Evolutionary conservation across 768 basidiomycete genomes (phyloP), one percentile per base, ranked within the genome.

Genomic region (Chalciporus pseudorubinellus): DNA sequence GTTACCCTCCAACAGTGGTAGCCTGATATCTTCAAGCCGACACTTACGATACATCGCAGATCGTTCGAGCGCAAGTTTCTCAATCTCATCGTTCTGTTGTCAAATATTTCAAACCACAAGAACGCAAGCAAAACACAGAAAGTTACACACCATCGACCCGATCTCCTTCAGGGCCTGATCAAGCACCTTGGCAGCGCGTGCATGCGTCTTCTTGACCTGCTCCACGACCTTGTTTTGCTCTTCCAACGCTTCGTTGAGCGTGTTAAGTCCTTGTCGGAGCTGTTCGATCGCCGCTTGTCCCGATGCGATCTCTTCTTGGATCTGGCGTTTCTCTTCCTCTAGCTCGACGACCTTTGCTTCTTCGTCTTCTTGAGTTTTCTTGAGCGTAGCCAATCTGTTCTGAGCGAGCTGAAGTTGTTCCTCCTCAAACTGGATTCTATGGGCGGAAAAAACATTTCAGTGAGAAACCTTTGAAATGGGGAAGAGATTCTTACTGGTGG

Each of bases 151-250:
- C 74, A 84, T 86, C 14, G 75, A 71, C 7, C 87, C 84, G 44
- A 98, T 93, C 64, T 98, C 95, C 69, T 98, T 98, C 59, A 94
- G 64, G 1, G 86, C 87, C 58, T 89, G 86, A 60, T 99, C 95
- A 38, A 97, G 77, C 0, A 78, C 79, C 62, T 86, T 92, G 10
- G 81, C 77, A 3, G 90, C 82, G 60, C 85, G 91, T 12, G 72
- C 62, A 11, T 87, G 80, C 1, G 79, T 78, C 62, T 81, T 81
- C 73, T 92, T 92, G 19, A 81, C 83, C 33, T 84, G 82, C 20
- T 93, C 91, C 6, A 95, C 84, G 1, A 67, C 72, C 65, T 84
- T 86, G 3, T 76, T 85, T 67, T 83, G 85, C 64, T 87, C 87
- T 36, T 92, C 88, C 29, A 91, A 72, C 0, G 67, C 74, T 48